Evolutionary conservation across 2,329 filamentous ascomycete genomes (phyloP), one percentile per base, ranked within the genome.

Genomic region (Corinectria fuckeliana): DNA sequence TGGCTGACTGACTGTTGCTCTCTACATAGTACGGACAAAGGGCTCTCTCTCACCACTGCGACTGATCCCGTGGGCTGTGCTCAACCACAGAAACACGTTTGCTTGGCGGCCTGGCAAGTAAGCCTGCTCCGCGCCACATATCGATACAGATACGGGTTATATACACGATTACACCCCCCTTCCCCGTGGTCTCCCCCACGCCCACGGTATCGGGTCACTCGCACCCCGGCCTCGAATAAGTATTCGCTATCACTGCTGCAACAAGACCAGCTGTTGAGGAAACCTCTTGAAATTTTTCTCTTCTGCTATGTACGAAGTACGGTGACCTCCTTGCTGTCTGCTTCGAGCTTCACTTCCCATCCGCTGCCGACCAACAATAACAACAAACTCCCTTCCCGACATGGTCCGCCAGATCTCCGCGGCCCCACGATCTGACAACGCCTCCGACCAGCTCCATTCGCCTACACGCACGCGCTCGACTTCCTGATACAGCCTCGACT

Each of bases 371-470:
- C 20, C 34, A 39, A 36, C 49, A 48, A 20, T 7, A 48, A 48
- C 10, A 42, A 18, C 30, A 41, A 50, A 36, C 25, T 16, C 30
- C 10, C 28, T 26, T 56, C 55, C 54, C 32, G 52, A 42, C 47
- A 49, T 44, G 26, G 44, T 52, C 30, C 39, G 42, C 45, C 21
- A 21, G 50, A 63, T 68, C 65, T 68, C 61, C 63, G 67, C 57
- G 63, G 63, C 59, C 61, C 59, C 58, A 62, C 64, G 59, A 65
- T 56, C 20, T 25, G 23, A 39, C 58, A 57, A 20, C 51, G 58
- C 56, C 56, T 42, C 34, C 58, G 56, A 65, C 53, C 34, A 54
- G 62, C 65, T 55, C 64, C 56, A 67, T 65, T 65, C 60, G 58
- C 53, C 49, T 58, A 62, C 36, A 39, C 54, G 56, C 64, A 60